Evolutionary conservation across 306 rosid species (phyloP).

Genomic region (Casuarina cunninghamiana): DNA sequence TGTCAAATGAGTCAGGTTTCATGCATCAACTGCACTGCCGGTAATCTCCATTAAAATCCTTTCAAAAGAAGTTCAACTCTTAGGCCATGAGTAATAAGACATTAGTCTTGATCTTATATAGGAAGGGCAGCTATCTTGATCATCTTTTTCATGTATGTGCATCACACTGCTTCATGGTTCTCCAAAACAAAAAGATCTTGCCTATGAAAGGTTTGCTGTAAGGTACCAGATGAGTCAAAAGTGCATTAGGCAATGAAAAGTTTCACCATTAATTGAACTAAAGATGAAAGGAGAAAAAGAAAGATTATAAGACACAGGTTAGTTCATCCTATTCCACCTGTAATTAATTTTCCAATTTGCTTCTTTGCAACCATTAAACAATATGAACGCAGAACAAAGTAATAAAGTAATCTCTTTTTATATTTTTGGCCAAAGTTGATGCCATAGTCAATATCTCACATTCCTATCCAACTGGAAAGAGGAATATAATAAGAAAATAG

Average conservation of each 20-base stretch:
- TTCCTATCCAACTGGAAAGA: not conserved
- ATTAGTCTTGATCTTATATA: not conserved
- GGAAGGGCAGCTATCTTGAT: not conserved
- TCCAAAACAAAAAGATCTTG: not conserved
- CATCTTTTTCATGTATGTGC: not conserved
- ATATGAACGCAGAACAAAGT: not conserved
- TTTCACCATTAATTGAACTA: not conserved
- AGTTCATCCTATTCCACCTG: not conserved
- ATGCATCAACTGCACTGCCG: not conserved
- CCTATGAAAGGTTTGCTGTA: not conserved
- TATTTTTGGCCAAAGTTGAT: not conserved
- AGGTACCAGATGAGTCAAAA: not conserved
- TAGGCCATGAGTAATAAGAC: not conserved
- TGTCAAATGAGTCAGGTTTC: not conserved
- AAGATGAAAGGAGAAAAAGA: not conserved
- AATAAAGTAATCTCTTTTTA: not conserved
- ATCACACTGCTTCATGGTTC: not conserved
- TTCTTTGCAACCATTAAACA: not conserved
- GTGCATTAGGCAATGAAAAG: not conserved
- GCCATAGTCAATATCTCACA: not conserved
- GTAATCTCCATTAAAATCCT: not conserved
- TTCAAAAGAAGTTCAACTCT: not conserved
- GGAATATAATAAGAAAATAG: conserved; percentile 12
- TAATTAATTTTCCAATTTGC: not conserved
- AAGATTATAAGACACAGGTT: not conserved